Conservation (phyloP, 495 filamentous ascomycete genomes). For the Penicillium angulare region DNA sequence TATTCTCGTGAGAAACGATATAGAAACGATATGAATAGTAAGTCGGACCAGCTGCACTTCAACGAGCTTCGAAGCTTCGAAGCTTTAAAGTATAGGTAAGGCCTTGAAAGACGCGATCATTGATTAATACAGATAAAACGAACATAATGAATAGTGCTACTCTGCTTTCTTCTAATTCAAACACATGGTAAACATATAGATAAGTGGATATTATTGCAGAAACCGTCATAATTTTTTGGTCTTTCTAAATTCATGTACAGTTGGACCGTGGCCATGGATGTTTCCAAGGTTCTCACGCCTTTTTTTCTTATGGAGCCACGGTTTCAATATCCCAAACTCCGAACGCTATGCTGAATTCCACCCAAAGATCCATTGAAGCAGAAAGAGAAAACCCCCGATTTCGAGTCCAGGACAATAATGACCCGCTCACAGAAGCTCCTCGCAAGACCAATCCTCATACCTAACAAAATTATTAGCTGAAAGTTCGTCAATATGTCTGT, state of each 20-base stretch:
- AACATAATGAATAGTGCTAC: too few species aligned
- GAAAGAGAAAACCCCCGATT: slow-evolving; percentile 16
- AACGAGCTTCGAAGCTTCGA: too few species aligned
- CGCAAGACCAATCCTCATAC: slow-evolving; percentile 99
- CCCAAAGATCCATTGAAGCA: slow-evolving; percentile 19
- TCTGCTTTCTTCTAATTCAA: too few species aligned
- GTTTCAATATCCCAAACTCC: slow-evolving; percentile 26
- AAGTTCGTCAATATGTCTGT: background rate
- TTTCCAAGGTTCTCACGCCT: slow-evolving; percentile 8
- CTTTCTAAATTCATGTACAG: slow-evolving; percentile 25
- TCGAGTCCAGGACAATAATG: slow-evolving; percentile 3
- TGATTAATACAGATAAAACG: too few species aligned
- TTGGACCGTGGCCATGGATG: slow-evolving; percentile 12
- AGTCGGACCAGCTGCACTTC: too few species aligned
- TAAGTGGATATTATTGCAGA: slow-evolving; percentile 4
- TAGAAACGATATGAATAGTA: too few species aligned
- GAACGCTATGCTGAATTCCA: slow-evolving; percentile 43
- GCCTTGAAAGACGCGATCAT: too few species aligned
- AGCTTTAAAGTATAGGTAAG: too few species aligned
- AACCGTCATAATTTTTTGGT: slow-evolving; percentile 24
- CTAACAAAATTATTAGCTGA: slow-evolving; percentile 39
- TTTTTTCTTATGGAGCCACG: slow-evolving; percentile 16
- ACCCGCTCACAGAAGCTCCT: slow-evolving; percentile 68
- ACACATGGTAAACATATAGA: too few species aligned
- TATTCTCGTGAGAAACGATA: too few species aligned